Evolutionary conservation across 768 basidiomycete species (phyloP).

Genomic region (Boletellus sp.): DNA sequence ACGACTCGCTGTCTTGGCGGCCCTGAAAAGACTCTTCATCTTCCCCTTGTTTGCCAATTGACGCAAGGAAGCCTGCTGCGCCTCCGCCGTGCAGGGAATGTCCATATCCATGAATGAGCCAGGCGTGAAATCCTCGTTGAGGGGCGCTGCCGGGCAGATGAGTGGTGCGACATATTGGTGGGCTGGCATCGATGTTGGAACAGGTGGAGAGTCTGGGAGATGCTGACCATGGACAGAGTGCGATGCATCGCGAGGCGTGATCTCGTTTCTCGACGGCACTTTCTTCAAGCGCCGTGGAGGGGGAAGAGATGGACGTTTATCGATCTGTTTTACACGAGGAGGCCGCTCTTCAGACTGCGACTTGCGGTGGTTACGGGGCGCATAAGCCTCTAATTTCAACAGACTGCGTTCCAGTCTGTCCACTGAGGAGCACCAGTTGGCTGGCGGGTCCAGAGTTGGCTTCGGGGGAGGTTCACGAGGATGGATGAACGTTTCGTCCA

Average conservation of each 20-base stretch:
- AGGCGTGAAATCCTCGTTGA: slow-evolving; percentile 6
- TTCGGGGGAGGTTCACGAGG: slow-evolving; percentile 21
- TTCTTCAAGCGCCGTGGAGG: slow-evolving; percentile 13
- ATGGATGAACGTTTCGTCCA: slow-evolving; percentile 11
- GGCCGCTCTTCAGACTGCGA: slow-evolving; percentile 15
- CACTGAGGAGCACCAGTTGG: slow-evolving; percentile 29
- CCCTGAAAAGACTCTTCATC: slow-evolving; percentile 18
- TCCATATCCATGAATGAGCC: slow-evolving; percentile 36
- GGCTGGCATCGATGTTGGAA: neutral
- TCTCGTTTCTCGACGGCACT: slow-evolving; percentile 8
- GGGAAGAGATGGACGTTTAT: slow-evolving; percentile 22
- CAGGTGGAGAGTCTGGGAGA: slow-evolving; percentile 7
- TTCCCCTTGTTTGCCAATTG: slow-evolving; percentile 11
- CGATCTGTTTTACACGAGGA: neutral
- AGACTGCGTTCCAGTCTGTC: slow-evolving; percentile 34
- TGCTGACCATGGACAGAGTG: slow-evolving; percentile 3
- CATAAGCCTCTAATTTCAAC: slow-evolving; percentile 30
- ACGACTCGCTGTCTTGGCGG: slow-evolving; percentile 26
- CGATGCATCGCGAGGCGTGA: neutral
- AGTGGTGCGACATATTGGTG: neutral
- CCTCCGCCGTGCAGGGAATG: slow-evolving; percentile 10
- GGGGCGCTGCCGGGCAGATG: neutral
- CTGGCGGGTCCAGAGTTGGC: slow-evolving; percentile 8
- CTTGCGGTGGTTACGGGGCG: slow-evolving; percentile 23
- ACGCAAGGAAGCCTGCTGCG: slow-evolving; percentile 12